Percentiles rank a stretch among this genome's conserved stretches.
These are phyloP conservation scores for Ceratocystis eucalypticola DNA, from an alignment of 2,329 filamentous ascomycete species.

Conservation along the genomic window DNA sequence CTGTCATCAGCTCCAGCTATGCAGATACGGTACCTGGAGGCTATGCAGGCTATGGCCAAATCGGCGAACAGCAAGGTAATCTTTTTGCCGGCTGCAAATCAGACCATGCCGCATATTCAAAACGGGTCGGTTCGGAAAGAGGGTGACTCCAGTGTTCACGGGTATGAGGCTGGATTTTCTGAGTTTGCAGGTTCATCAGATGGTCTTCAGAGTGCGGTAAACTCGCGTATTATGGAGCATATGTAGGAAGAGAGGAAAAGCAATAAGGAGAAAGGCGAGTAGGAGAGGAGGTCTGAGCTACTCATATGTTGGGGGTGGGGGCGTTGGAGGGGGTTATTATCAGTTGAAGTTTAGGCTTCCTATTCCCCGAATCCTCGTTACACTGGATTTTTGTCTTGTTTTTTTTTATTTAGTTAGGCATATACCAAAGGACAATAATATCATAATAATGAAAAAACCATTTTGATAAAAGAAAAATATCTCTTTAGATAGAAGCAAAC, in stretches of 20 bases:
- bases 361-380: background rate
- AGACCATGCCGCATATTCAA: slow-evolving; percentile 41
- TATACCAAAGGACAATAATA: background rate
- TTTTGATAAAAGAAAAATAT: slow-evolving; percentile 5
- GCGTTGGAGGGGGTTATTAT: background rate
- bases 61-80: slow-evolving; percentile 79
- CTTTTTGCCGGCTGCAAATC: slow-evolving; percentile 50
- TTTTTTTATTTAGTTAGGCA: background rate
- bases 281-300: background rate
- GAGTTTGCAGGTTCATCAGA: slow-evolving; percentile 42
- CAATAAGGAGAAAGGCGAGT: too few relatives aligned
- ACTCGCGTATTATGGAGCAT: slow-evolving; percentile 70
- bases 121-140: slow-evolving; percentile 30
- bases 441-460: slow-evolving; percentile 19
- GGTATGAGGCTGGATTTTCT: slow-evolving; percentile 34
- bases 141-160: slow-evolving; percentile 21
- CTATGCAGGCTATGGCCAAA: slow-evolving; percentile 98
- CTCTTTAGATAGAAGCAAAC: slow-evolving; percentile 13
- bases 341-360: background rate
- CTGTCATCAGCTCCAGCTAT: slow-evolving; percentile 84
- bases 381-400: too few relatives aligned
- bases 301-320: too few relatives aligned
- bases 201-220: slow-evolving; percentile 68
- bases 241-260: slow-evolving; percentile 42
- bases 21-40: slow-evolving; percentile 96